phyloP scores from a whole-genome alignment of 495 filamentous ascomycete genomes.

The Lepraria neglecta region DNA sequence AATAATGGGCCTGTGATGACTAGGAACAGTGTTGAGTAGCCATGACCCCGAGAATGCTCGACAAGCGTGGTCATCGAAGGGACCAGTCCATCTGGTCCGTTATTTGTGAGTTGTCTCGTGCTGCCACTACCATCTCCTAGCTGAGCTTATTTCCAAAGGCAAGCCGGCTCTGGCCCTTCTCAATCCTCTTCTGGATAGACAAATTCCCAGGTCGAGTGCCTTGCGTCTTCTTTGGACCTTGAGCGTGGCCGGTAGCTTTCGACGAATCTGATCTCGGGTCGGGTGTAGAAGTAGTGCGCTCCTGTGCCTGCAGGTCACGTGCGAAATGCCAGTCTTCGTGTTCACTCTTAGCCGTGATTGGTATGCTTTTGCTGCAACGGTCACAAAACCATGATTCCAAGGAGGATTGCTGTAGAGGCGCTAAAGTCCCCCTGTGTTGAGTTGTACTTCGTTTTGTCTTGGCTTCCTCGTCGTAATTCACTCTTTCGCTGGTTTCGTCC shows the following conservation, averaged over 20 bases:
- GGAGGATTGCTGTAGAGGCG: constrained; percentile 32
- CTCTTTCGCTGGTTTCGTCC: not conserved
- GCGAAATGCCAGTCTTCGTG: constrained; percentile 97
- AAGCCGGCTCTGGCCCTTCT: constrained; percentile 72
- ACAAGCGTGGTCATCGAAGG: too few species aligned
- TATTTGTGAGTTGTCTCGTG: not conserved
- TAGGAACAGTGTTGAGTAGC: too few species aligned
- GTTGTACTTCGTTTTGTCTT: not conserved
- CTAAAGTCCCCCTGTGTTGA: not conserved
- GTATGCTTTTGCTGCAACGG: constrained; percentile 56
- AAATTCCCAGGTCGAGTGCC: constrained; percentile 25
- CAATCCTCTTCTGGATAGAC: constrained; percentile 42
- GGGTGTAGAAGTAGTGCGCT: constrained; percentile 40
- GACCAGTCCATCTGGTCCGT: too few species aligned
- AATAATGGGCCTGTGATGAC: too few species aligned
- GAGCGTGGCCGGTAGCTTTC: constrained; percentile 15
- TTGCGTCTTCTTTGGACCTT: constrained; percentile 14
- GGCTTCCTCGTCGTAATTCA: not conserved
- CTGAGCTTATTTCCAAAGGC: constrained; percentile 53
- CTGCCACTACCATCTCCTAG: not conserved
- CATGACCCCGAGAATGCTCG: too few species aligned
- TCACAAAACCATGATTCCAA: constrained; percentile 53
- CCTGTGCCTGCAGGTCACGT: constrained; percentile 68
- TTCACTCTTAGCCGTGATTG: constrained; percentile 55
- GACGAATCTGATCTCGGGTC: constrained; percentile 24